Conservation (phyloP, 2,329 filamentous ascomycete species). For the Malbranchea zuffiana region DNA sequence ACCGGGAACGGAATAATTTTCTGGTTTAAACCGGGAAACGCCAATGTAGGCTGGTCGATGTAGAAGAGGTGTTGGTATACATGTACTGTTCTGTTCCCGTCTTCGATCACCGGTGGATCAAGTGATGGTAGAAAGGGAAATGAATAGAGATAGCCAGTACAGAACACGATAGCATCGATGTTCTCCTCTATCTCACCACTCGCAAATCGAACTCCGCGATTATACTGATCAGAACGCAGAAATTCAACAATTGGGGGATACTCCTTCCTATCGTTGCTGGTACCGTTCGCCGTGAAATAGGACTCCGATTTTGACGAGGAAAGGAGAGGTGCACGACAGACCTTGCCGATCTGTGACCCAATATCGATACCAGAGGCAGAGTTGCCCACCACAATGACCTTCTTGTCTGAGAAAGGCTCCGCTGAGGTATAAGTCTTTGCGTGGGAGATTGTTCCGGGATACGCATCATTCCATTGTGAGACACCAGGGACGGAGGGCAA, state of each 20-base stretch:
- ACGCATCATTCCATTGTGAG: constrained; percentile 45
- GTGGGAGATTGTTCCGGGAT: constrained; percentile 55
- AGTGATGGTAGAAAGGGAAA: constrained; percentile 57
- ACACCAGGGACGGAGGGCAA: constrained; percentile 55
- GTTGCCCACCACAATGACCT: constrained; percentile 74
- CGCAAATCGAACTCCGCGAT: constrained; percentile 54
- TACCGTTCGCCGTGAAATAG: constrained; percentile 27
- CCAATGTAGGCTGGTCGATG: constrained; percentile 63
- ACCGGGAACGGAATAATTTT: constrained; percentile 82
- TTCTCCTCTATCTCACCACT: constrained; percentile 54
- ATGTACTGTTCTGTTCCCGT: constrained; percentile 58
- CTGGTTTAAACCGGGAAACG: constrained; percentile 64
- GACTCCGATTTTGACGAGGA: constrained; percentile 48
- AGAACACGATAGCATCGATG: constrained; percentile 71
- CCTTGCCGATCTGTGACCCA: constrained; percentile 57
- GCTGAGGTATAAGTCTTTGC: constrained; percentile 70
- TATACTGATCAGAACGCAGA: constrained; percentile 40
- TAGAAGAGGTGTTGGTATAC: constrained; percentile 73
- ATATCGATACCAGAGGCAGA: constrained; percentile 79
- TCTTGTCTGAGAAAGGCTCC: constrained; percentile 53
- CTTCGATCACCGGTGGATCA: constrained; percentile 49
- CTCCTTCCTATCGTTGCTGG: constrained; percentile 45
- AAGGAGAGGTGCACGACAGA: constrained; percentile 52
- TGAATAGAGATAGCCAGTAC: constrained; percentile 80
- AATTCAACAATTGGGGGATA: constrained; percentile 45